A percentile compares a stretch with the other conserved stretches of the same genome.
phyloP scores from a whole-genome alignment of 2,329 filamentous ascomycete genomes.

The Aspergillus thermomutatus region DNA sequence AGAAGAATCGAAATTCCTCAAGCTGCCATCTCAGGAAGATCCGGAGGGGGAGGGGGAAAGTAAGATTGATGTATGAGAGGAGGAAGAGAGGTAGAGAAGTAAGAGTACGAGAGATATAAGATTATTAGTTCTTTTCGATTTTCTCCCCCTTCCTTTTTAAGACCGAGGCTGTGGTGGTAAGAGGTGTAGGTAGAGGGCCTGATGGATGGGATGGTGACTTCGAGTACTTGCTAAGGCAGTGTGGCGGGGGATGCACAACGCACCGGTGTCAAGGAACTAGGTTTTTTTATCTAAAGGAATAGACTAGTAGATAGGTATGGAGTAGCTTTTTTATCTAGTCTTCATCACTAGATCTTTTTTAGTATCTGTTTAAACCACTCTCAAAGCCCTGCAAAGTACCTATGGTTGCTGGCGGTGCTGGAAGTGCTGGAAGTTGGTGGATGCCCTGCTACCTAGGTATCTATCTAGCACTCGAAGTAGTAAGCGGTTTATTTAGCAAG shows the following conservation, averaged over 20 bases:
- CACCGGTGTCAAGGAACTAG: not conserved
- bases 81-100: slow-evolving; percentile 10
- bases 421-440: not conserved
- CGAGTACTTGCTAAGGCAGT: not conserved
- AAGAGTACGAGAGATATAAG: slow-evolving; percentile 17
- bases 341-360: not conserved
- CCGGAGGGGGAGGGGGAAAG: slow-evolving; percentile 5
- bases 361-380: not conserved
- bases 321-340: not conserved
- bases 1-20: slow-evolving; percentile 19
- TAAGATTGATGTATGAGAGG: slow-evolving; percentile 9
- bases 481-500: not conserved
- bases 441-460: not conserved
- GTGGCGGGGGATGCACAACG: not conserved
- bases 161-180: slow-evolving; percentile 10
- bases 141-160: slow-evolving; percentile 10
- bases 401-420: not conserved
- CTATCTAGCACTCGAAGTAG: not conserved
- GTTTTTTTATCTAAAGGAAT: not conserved
- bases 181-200: slow-evolving; percentile 9
- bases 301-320: not conserved
- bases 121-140: slow-evolving; percentile 5
- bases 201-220: slow-evolving; percentile 5
- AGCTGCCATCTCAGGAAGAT: slow-evolving; percentile 28
- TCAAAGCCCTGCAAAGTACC: not conserved